A percentile compares a stretch with the other conserved stretches of the same genome.
These are phyloP conservation scores for Colletotrichum horii DNA, from an alignment of 2,329 filamentous ascomycete genomes.

Conservation along the genomic window DNA sequence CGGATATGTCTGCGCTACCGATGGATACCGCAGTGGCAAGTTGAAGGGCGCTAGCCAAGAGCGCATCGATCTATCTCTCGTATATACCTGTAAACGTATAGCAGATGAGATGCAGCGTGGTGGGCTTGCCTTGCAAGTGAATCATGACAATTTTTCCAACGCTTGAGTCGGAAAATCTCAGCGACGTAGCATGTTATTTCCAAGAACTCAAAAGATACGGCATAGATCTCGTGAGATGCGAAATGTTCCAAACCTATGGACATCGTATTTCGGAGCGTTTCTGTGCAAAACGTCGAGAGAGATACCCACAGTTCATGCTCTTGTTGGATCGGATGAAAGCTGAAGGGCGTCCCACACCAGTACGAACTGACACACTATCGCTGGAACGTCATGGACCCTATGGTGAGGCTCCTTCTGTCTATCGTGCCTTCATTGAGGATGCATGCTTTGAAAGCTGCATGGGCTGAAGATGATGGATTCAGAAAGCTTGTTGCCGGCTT, in stretches of 20 bases:
- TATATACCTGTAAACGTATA: too few relatives aligned
- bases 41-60: too few relatives aligned
- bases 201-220: background rate
- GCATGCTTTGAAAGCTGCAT: rapidly evolving
- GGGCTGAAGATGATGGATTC: rapidly evolving
- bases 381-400: background rate
- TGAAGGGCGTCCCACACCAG: too few relatives aligned
- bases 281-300: too few relatives aligned
- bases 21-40: too few relatives aligned
- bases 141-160: background rate
- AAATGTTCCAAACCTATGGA: background rate
- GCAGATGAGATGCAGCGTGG: too few relatives aligned
- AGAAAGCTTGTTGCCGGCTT: background rate
- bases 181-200: background rate
- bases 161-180: background rate
- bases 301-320: background rate
- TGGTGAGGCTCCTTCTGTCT: background rate
- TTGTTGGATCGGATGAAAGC: rapidly evolving
- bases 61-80: too few relatives aligned
- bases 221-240: background rate
- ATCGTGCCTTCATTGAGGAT: background rate
- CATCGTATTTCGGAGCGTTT: too few relatives aligned
- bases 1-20: too few relatives aligned
- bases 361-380: too few relatives aligned
- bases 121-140: background rate